Evolutionary conservation across 2,329 filamentous ascomycete species (phyloP).

Genomic region (Cercospora beticola): DNA sequence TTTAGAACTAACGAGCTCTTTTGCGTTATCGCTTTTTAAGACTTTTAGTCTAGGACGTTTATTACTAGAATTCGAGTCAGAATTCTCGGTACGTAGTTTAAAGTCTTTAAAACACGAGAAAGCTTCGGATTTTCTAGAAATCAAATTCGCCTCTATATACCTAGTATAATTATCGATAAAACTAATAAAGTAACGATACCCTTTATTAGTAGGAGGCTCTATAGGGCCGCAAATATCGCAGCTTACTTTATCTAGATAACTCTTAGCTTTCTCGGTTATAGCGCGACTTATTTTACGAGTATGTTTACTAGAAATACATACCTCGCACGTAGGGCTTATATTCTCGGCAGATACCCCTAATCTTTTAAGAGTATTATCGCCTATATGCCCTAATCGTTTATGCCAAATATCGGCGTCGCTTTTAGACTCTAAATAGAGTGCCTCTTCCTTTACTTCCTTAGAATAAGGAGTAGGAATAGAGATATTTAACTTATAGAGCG

Average conservation of each 20-base stretch:
- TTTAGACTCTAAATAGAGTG: conserved; percentile 1
- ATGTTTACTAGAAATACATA: conserved; percentile 9
- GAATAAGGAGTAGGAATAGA: not conserved
- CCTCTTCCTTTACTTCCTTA: not conserved
- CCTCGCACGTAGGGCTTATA: conserved; percentile 2
- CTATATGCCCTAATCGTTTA: conserved; percentile 12
- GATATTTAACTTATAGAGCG: conserved; percentile 12
- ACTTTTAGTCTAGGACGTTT: conserved; percentile 13
- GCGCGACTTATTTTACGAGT: conserved; percentile 11
- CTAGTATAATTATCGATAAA: conserved; percentile 16
- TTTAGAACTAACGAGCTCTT: not conserved
- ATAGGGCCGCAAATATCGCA: conserved; percentile 11
- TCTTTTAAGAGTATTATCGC: conserved; percentile 7
- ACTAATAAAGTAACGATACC: conserved; percentile 13
- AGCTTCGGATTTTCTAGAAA: conserved; percentile 11
- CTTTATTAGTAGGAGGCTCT: conserved; percentile 10
- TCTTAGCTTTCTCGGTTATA: conserved; percentile 6
- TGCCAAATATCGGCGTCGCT: not conserved
- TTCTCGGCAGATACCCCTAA: conserved; percentile 2
- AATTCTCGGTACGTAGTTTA: not conserved
- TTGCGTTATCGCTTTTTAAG: conserved; percentile 16
- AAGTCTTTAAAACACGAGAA: conserved; percentile 8
- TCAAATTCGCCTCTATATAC: conserved; percentile 13
- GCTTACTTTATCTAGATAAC: conserved; percentile 9
- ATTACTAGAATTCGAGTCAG: not conserved